Conservation (phyloP, 2,329 filamentous ascomycete species). For the Chaetomium strumarium region DNA sequence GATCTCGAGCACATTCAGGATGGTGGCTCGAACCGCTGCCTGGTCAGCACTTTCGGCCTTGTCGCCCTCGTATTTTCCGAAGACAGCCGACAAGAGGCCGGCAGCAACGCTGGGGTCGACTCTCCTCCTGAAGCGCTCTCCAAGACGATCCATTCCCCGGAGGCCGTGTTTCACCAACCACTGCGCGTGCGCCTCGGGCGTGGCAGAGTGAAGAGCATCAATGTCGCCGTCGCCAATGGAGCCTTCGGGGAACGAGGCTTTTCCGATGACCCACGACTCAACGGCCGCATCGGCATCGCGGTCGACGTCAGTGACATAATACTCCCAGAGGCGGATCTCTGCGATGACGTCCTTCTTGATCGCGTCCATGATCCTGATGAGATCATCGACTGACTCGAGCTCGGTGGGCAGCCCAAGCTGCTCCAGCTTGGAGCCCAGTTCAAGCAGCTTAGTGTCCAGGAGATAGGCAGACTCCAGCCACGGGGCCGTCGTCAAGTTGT, state of each 20-base stretch:
- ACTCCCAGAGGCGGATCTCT: slow-evolving; percentile 83
- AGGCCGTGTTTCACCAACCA: slow-evolving; percentile 67
- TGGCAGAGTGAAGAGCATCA: slow-evolving; percentile 42
- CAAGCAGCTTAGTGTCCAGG: slow-evolving; percentile 58
- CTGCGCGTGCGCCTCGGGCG: slow-evolving; percentile 47
- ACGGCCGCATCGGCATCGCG: slow-evolving; percentile 62
- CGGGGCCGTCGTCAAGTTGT: slow-evolving; percentile 87
- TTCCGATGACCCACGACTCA: slow-evolving; percentile 62
- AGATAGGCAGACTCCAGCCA: slow-evolving; percentile 61
- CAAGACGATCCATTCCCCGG: slow-evolving; percentile 64
- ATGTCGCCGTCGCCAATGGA: slow-evolving; percentile 33
- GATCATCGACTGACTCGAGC: slow-evolving; percentile 63
- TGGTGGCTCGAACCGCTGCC: slow-evolving; percentile 47
- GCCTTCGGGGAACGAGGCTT: slow-evolving; percentile 49
- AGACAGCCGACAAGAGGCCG: slow-evolving; percentile 59
- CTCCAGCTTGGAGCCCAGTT: slow-evolving; percentile 69
- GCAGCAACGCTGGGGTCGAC: slow-evolving; percentile 67
- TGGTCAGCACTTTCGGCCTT: slow-evolving; percentile 42
- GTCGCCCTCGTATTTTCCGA: slow-evolving; percentile 60
- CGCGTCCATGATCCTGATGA: slow-evolving; percentile 75
- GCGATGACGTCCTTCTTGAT: slow-evolving; percentile 76
- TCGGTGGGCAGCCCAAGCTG: slow-evolving; percentile 69
- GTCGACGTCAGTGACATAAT: slow-evolving; percentile 78
- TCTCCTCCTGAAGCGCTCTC: slow-evolving; percentile 68
- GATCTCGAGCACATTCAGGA: slow-evolving; percentile 66